phyloP scores from a whole-genome alignment of 2,329 filamentous ascomycete genomes.

The Clarireedia monteithiana region DNA sequence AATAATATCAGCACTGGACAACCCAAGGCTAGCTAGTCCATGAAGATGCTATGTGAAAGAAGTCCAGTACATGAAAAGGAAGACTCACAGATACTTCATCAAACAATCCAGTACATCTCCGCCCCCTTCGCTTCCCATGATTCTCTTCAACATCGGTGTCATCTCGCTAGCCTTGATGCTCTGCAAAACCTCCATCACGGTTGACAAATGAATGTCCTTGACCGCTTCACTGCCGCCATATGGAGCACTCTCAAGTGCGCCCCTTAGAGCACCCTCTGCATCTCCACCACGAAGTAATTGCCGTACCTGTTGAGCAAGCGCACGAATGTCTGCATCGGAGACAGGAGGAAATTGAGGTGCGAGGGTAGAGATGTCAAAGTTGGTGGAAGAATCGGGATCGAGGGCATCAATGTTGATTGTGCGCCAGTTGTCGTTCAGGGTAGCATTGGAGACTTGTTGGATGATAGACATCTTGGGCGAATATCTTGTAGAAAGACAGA shows the following conservation, averaged over 20 bases:
- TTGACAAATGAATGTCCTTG: conserved; percentile 78
- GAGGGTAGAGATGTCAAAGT: conserved; percentile 84
- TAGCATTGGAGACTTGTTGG: conserved; percentile 53
- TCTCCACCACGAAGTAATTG: conserved; percentile 84
- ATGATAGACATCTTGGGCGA: conserved; percentile 52
- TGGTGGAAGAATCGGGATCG: conserved; percentile 80
- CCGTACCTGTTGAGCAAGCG: conserved; percentile 71
- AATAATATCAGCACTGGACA: not conserved
- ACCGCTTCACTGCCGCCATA: conserved; percentile 54
- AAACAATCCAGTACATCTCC: conserved; percentile 82
- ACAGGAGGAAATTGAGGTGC: conserved; percentile 66
- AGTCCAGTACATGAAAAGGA: not conserved
- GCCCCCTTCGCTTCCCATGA: conserved; percentile 72
- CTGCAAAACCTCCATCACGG: conserved; percentile 87
- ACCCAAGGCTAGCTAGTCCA: not conserved
- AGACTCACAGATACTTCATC: conserved; percentile 90
- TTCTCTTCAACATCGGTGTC: conserved; percentile 75
- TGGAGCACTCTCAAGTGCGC: conserved; percentile 78
- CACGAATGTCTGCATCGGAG: conserved; percentile 70
- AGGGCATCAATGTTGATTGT: conserved; percentile 92
- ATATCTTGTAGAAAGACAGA: not conserved
- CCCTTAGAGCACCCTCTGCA: conserved; percentile 75
- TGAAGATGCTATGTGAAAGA: not conserved
- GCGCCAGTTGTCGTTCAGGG: conserved; percentile 62
- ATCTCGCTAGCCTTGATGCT: conserved; percentile 96